Conservation (phyloP, 345 rosid genomes). For the Brassica cretica region DNA sequence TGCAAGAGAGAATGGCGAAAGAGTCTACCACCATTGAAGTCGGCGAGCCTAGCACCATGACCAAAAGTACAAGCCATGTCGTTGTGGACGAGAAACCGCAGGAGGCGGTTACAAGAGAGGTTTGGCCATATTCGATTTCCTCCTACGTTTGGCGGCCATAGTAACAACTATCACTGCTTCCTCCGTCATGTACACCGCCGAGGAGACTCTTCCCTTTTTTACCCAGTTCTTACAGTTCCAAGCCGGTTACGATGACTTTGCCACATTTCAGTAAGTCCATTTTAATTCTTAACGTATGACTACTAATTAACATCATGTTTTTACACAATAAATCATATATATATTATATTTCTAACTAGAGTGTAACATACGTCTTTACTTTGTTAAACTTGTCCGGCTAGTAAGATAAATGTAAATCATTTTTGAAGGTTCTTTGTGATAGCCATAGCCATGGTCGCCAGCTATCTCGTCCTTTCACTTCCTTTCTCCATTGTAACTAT, state of each 20-base stretch:
- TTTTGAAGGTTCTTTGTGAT: slow-evolving; percentile 70
- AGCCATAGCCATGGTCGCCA: slow-evolving; percentile 57
- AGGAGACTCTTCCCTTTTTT: slow-evolving; percentile 82
- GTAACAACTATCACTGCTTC: slow-evolving; percentile 55
- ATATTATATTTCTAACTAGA: not conserved
- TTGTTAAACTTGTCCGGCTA: not conserved
- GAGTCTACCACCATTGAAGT: slow-evolving; percentile 37
- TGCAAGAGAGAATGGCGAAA: slow-evolving; percentile 27
- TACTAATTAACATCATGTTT: not conserved
- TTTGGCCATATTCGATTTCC: slow-evolving; percentile 66
- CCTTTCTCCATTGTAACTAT: slow-evolving; percentile 74
- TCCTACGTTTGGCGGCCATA: slow-evolving; percentile 64
- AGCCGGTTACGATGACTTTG: slow-evolving; percentile 77
- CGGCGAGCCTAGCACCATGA: slow-evolving; percentile 38
- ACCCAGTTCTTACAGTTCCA: slow-evolving; percentile 86
- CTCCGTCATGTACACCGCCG: slow-evolving; percentile 61
- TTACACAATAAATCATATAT: not conserved
- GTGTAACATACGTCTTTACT: not conserved
- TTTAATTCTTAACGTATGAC: not conserved
- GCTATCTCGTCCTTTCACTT: slow-evolving; percentile 78
- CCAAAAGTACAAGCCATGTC: slow-evolving; percentile 30
- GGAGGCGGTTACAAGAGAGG: slow-evolving; percentile 54
- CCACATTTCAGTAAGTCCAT: slow-evolving; percentile 56
- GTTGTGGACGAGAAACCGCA: not conserved
- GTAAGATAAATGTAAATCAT: not conserved